Percentiles rank a stretch among this genome's conserved stretches.
phyloP scores from a whole-genome alignment of 116 monocot species.

The Trichopus zeylanicus region DNA sequence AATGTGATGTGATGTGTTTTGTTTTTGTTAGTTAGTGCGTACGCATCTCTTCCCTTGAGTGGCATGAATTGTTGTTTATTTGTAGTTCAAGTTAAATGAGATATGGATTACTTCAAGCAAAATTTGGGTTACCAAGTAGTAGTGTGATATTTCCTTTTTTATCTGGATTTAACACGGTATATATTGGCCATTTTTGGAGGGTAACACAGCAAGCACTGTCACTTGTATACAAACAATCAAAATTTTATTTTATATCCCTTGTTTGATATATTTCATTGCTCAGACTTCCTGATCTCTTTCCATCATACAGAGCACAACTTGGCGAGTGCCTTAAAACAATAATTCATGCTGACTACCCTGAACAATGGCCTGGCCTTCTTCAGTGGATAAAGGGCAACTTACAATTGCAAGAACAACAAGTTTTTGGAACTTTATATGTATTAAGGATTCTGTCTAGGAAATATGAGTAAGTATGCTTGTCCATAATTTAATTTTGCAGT shows the following conservation, averaged over 20 bases:
- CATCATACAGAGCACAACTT: constrained; percentile 59
- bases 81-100: too few relatives aligned
- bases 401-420: constrained; percentile 77
- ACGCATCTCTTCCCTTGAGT: too few relatives aligned
- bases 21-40: too few relatives aligned
- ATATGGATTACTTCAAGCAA: too few relatives aligned
- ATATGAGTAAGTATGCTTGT: constrained; percentile 79
- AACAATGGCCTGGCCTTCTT: constrained; percentile 84
- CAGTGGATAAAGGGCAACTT: constrained; percentile 72
- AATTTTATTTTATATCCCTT: background rate
- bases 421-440: constrained; percentile 82
- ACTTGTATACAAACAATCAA: background rate
- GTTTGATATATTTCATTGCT: background rate
- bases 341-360: constrained; percentile 90
- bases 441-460: constrained; percentile 91
- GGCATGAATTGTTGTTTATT: too few relatives aligned
- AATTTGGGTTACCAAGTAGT: too few relatives aligned
- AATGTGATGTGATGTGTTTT: too few relatives aligned
- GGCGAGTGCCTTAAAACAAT: constrained; percentile 94
- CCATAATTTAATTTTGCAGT: background rate
- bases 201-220: background rate
- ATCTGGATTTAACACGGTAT: too few relatives aligned
- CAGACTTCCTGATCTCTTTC: background rate
- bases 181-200: too few relatives aligned
- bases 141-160: too few relatives aligned